Percentiles rank a stretch among this genome's conserved stretches.
Evolutionary conservation across 208 protist genomes (phyloP).

Genomic region (Kentomonas sorsogonicus): DNA sequence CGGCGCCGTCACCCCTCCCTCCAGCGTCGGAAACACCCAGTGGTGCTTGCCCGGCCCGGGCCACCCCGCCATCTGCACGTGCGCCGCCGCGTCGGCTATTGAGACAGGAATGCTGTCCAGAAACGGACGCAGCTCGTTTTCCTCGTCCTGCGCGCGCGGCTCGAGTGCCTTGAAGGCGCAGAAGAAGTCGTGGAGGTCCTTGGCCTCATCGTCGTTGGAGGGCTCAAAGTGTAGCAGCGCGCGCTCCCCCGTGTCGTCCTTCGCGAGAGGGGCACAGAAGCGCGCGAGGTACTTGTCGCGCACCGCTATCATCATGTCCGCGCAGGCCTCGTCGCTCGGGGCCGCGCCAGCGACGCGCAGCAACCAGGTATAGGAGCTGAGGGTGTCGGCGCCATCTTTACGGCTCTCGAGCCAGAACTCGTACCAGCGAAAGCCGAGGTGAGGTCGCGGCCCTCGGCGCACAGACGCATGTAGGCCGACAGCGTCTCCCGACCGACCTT

Average conservation of each 20-base stretch:
- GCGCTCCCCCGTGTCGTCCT: background rate
- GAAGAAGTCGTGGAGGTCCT: constrained; percentile 33
- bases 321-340: constrained; percentile 65
- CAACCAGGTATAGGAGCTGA: constrained; percentile 56
- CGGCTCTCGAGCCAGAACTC: constrained; percentile 74
- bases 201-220: constrained; percentile 20
- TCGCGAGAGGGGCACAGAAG: constrained; percentile 14
- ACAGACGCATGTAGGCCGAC: constrained; percentile 75
- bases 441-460: constrained; percentile 67
- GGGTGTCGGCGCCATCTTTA: constrained; percentile 14
- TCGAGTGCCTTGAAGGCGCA: constrained; percentile 27
- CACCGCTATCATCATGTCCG: constrained; percentile 77
- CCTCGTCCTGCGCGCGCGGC: constrained; percentile 25
- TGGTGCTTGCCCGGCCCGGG: constrained; percentile 42
- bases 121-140: constrained; percentile 36
- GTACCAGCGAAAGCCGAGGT: constrained; percentile 79
- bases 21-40: constrained; percentile 66
- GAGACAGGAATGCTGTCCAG: constrained; percentile 29
- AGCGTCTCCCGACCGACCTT: constrained; percentile 56
- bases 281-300: constrained; percentile 49
- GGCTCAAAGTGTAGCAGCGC: constrained; percentile 20
- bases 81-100: background rate
- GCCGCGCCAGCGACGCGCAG: constrained; percentile 43
- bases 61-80: constrained; percentile 21
- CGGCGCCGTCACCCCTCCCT: constrained; percentile 18